Evolutionary conservation across 2,329 filamentous ascomycete species (phyloP), one percentile per base, ranked within the genome.

Genomic region (Aspergillus caelatus): DNA sequence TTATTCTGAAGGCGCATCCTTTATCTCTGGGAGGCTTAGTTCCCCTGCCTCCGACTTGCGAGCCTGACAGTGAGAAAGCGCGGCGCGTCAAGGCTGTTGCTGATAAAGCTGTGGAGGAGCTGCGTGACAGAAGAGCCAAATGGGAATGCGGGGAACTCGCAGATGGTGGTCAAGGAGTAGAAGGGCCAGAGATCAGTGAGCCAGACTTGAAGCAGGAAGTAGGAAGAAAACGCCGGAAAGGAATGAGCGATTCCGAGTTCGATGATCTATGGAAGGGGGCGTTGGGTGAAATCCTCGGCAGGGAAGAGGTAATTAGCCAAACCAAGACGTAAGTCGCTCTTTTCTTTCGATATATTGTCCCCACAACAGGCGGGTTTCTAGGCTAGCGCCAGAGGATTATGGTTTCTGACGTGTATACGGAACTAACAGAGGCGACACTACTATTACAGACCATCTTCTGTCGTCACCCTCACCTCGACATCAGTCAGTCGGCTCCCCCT

Each of bases 401-500:
- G 69, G 70, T 77, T 77, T 77, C 75, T 82, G 88, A 86, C 88
- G 83, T 78, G 79, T 78, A 70, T 72, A 71, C 69, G 72, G 74
- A 82, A 96, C 93, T 97, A 93, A 97, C 88, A 97, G 93, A 89
- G 86, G 84, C 84, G 82, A 86, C 82, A 80, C 86, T 83, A 82
- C 86, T 77, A 83, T 89, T 81, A 88, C 88, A 94, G 92, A 92
- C 82, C 85, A 83, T 84, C 86, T 85, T 81, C 80, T 82, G 78
- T 83, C 84, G 80, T 88, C 83, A 82, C 82, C 79, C 87, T 97
- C 85, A 87, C 88, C 80, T 94, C 91, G 82, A 91, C 87, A 84
- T 96, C 92, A 84, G 91, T 96, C 89, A 91, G 94, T 86, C 87
- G 91, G 80, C 86, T 98, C 90, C 87, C 94, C 82, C 84, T 97